Conservation (phyloP, 768 basidiomycete genomes). For the Russula vinacea region DNA sequence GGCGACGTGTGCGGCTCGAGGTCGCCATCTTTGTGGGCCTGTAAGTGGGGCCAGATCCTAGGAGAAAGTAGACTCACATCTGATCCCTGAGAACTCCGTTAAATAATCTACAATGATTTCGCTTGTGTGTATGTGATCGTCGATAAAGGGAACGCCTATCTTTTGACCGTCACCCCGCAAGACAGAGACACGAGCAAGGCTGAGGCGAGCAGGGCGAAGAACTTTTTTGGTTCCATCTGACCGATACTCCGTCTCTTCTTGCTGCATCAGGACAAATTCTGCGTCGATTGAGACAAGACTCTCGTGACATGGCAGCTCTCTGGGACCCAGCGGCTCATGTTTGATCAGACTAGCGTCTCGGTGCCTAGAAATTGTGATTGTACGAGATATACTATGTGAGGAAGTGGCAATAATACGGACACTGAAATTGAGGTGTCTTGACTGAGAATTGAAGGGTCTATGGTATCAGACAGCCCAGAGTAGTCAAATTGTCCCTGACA, state of each 20-base stretch:
- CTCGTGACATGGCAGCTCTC: slow-evolving; percentile 82
- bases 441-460: slow-evolving; percentile 73
- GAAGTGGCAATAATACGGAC: slow-evolving; percentile 43
- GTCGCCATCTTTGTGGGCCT: slow-evolving; percentile 68
- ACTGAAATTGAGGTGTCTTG: slow-evolving; percentile 85
- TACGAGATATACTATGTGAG: not conserved
- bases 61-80: slow-evolving; percentile 52
- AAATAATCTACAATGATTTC: slow-evolving; percentile 94
- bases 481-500: slow-evolving; percentile 57
- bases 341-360: slow-evolving; percentile 70
- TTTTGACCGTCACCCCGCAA: slow-evolving; percentile 79
- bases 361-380: slow-evolving; percentile 48
- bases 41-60: slow-evolving; percentile 17
- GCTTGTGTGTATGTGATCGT: slow-evolving; percentile 96
- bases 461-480: slow-evolving; percentile 54
- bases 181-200: slow-evolving; percentile 92
- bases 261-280: slow-evolving; percentile 96
- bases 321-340: slow-evolving; percentile 66
- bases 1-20: slow-evolving; percentile 79
- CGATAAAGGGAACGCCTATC: slow-evolving; percentile 89
- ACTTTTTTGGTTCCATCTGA: slow-evolving; percentile 95
- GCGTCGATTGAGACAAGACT: slow-evolving; percentile 94
- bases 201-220: slow-evolving; percentile 84
- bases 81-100: slow-evolving; percentile 95
- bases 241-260: slow-evolving; percentile 94